A percentile compares a stretch with the other conserved stretches of the same genome.
Conservation (phyloP, 2,329 filamentous ascomycete species). For the Blastomyces percursus region DNA sequence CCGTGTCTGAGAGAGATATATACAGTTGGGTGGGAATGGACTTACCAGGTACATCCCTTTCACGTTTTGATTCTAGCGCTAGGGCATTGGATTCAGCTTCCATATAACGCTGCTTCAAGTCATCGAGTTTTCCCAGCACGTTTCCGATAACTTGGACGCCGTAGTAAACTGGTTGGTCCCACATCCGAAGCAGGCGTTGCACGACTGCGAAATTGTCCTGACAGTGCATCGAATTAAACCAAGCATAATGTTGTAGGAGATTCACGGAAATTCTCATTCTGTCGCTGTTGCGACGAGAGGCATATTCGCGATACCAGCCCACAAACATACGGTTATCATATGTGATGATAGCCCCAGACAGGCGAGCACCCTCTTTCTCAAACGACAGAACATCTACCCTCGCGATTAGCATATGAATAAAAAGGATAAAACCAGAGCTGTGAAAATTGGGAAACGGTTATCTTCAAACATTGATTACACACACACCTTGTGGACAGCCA, state of each 20-base stretch:
- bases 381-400: constrained; percentile 3
- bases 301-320: constrained; percentile 8
- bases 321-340: constrained; percentile 6
- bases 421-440: background rate
- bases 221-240: constrained; percentile 6
- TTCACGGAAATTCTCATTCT: background rate
- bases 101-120: background rate
- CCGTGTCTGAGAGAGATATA: background rate
- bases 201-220: constrained; percentile 5
- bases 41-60: background rate
- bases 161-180: constrained; percentile 3
- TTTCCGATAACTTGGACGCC: constrained; percentile 1
- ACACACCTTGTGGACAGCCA: background rate
- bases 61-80: background rate
- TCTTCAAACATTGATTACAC: background rate
- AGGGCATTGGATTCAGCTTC: background rate
- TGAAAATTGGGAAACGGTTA: background rate
- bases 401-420: background rate
- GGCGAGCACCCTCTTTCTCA: constrained; percentile 1
- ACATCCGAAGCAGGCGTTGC: constrained; percentile 6
- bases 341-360: constrained; percentile 5
- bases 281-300: constrained; percentile 4
- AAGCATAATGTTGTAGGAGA: background rate
- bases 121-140: background rate
- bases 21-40: background rate